A percentile compares a stretch with the other conserved stretches of the same genome.
phyloP scores from a whole-genome alignment of 495 filamentous ascomycete genomes.

The Hypoxylon rickii region DNA sequence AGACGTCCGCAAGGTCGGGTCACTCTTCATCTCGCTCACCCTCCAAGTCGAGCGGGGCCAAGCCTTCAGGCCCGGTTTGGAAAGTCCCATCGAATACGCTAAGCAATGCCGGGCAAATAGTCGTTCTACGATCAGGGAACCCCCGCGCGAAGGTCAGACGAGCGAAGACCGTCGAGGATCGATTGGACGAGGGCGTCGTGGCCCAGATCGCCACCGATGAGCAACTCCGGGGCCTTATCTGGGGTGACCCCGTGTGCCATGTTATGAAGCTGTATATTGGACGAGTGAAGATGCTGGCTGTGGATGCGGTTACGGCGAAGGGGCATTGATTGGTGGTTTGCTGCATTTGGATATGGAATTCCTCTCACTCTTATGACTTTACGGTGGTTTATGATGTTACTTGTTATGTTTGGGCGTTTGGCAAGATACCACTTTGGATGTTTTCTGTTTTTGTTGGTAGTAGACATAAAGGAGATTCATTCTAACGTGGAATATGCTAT shows the following conservation, averaged over 20 bases:
- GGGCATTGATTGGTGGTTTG: slow-evolving; percentile 19
- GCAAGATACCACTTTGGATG: not conserved
- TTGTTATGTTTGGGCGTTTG: not conserved
- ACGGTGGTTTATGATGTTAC: not conserved
- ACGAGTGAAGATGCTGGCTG: slow-evolving; percentile 69
- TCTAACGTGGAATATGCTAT: not conserved
- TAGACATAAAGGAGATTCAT: not conserved
- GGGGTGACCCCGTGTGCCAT: slow-evolving; percentile 80
- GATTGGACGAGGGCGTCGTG: slow-evolving; percentile 55
- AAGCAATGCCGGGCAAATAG: slow-evolving; percentile 68
- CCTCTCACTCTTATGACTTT: not conserved
- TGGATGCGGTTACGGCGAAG: slow-evolving; percentile 65
- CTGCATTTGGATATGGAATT: not conserved
- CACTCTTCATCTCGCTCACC: slow-evolving; percentile 20
- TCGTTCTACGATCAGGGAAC: slow-evolving; percentile 60
- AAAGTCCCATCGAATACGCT: slow-evolving; percentile 63
- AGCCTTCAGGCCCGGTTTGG: slow-evolving; percentile 55
- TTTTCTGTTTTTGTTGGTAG: not conserved
- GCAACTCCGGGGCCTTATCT: slow-evolving; percentile 66
- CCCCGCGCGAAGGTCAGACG: slow-evolving; percentile 38
- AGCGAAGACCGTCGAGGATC: slow-evolving; percentile 46
- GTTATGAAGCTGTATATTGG: slow-evolving; percentile 75
- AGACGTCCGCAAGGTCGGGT: slow-evolving; percentile 17
- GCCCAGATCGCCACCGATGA: slow-evolving; percentile 69
- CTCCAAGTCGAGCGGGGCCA: slow-evolving; percentile 27